Percentiles rank a stretch among this genome's conserved stretches.
phyloP scores from a whole-genome alignment of 1,139 yeast species.

The Candida labiduridarum region DNA sequence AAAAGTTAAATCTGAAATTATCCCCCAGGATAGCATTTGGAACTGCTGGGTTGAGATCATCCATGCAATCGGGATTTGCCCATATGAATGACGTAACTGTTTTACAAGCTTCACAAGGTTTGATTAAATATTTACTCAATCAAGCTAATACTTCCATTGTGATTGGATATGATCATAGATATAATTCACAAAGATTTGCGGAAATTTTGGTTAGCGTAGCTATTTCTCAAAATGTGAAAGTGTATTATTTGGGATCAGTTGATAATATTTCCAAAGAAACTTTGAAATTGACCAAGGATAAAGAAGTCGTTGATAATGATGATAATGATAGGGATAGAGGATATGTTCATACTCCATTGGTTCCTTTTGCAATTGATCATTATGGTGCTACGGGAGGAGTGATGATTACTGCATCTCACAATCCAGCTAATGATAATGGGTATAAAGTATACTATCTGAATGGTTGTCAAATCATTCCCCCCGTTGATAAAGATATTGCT shows the following conservation, averaged over 20 bases:
- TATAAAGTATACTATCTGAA: slow-evolving; percentile 92
- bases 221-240: slow-evolving; percentile 64
- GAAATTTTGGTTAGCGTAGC: slow-evolving; percentile 78
- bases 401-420: slow-evolving; percentile 97
- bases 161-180: slow-evolving; percentile 90
- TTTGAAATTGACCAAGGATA: slow-evolving; percentile 14
- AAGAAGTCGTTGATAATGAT: slow-evolving; percentile 6
- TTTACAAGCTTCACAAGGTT: slow-evolving; percentile 89
- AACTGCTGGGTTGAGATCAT: slow-evolving; percentile 86
- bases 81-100: slow-evolving; percentile 91
- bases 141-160: slow-evolving; percentile 50
- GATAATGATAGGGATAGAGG: slow-evolving; percentile 15
- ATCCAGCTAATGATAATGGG: slow-evolving; percentile 92
- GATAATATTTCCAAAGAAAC: slow-evolving; percentile 34
- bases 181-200: slow-evolving; percentile 78
- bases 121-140: slow-evolving; percentile 59
- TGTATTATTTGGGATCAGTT: slow-evolving; percentile 58
- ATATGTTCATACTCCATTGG: slow-evolving; percentile 87
- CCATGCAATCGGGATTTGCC: slow-evolving; percentile 88
- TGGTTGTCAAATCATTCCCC: slow-evolving; percentile 96
- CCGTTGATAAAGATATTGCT: slow-evolving; percentile 80
- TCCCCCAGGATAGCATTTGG: slow-evolving; percentile 77
- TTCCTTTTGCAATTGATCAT: slow-evolving; percentile 80
- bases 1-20: slow-evolving; percentile 53
- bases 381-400: slow-evolving; percentile 76